Evolutionary conservation across 2,329 filamentous ascomycete genomes (phyloP).

Genomic region (Ophiostoma novo-ulmi): DNA sequence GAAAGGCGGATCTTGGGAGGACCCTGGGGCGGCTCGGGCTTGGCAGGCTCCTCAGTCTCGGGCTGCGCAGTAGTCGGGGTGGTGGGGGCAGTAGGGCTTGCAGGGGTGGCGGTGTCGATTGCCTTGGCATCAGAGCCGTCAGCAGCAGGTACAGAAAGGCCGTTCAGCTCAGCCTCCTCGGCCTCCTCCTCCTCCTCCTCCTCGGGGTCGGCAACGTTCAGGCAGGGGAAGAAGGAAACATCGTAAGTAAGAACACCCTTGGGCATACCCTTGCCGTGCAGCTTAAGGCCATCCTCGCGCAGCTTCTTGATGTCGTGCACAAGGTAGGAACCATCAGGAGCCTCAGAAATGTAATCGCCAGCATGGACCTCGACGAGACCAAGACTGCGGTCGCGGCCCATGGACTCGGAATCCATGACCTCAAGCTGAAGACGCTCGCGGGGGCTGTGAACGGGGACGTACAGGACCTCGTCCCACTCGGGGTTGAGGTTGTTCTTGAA

Average conservation of each 20-base stretch:
- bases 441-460: conserved; percentile 79
- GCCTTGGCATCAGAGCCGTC: conserved; percentile 31
- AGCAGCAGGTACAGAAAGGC: neutral
- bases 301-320: conserved; percentile 70
- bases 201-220: conserved; percentile 84
- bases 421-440: conserved; percentile 83
- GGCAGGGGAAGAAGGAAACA: conserved; percentile 80
- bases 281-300: conserved; percentile 62
- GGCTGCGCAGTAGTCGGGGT: conserved; percentile 11
- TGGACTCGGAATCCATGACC: conserved; percentile 92
- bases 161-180: conserved; percentile 34
- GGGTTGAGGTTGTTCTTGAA: conserved; percentile 95
- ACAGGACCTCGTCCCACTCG: conserved; percentile 92
- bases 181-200: conserved; percentile 63
- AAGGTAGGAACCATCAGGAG: conserved; percentile 73
- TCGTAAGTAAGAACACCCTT: conserved; percentile 83
- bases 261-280: conserved; percentile 64
- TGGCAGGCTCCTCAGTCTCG: conserved; percentile 22
- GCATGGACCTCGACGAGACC: conserved; percentile 73
- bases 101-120: conserved; percentile 39
- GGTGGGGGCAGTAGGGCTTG: conserved; percentile 3
- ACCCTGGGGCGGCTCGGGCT: conserved; percentile 43
- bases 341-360: conserved; percentile 72
- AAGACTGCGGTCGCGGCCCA: conserved; percentile 84
- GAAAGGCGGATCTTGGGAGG: conserved; percentile 73